phyloP scores from a whole-genome alignment of 148 eudicot species.

The Cornus kousa region DNA sequence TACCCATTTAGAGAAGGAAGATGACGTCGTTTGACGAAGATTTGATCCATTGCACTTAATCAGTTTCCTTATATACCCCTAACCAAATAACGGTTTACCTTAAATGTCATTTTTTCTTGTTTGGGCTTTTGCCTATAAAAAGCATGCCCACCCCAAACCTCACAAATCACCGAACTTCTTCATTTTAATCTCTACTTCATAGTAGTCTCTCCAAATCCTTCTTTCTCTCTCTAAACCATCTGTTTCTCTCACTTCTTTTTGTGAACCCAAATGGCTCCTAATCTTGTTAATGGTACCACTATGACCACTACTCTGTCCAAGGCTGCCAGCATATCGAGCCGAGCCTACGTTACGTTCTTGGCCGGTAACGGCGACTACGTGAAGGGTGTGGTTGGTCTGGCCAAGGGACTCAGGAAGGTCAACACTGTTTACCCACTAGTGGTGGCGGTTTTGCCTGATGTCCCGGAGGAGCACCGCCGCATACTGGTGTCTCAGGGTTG shows the following conservation, averaged over 20 bases:
- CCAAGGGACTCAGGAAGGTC: conserved; percentile 50
- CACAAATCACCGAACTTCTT: neutral
- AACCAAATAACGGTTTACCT: too few relatives aligned
- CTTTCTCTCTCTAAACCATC: neutral
- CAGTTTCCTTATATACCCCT: neutral
- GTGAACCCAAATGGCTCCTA: conserved; percentile 11
- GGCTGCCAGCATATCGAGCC: conserved; percentile 16
- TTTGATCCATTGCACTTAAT: too few relatives aligned
- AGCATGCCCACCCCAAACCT: neutral
- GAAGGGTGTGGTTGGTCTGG: conserved; percentile 56
- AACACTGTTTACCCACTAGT: conserved; percentile 43
- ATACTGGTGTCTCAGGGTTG: conserved; percentile 43
- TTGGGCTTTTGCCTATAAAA: neutral
- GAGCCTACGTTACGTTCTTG: conserved; percentile 60
- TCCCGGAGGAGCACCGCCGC: conserved; percentile 56
- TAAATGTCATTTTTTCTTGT: too few relatives aligned
- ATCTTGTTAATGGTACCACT: neutral
- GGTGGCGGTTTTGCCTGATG: conserved; percentile 61
- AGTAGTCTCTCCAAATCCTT: neutral
- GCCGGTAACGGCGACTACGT: conserved; percentile 64
- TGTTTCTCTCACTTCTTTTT: neutral
- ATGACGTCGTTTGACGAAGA: too few relatives aligned
- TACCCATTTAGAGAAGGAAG: too few relatives aligned
- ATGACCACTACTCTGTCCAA: conserved; percentile 4
- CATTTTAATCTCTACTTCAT: neutral